Percentiles rank a stretch among this genome's conserved stretches.
Conservation (phyloP, 352 stramenopile species). For the Globisporangium cylindrosporum region DNA sequence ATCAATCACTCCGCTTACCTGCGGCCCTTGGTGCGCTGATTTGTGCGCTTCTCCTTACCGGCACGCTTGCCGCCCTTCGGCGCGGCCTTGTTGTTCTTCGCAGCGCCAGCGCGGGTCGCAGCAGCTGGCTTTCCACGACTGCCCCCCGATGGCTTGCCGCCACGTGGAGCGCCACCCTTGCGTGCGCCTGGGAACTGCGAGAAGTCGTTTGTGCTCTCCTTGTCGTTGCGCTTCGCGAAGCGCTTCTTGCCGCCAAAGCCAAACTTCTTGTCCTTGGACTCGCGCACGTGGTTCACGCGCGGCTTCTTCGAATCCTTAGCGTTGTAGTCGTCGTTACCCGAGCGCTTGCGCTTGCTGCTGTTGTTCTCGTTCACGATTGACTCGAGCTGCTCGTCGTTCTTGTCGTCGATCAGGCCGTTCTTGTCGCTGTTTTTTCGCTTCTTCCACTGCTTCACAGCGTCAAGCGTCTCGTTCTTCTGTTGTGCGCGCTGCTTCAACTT, state of each 20-base stretch:
- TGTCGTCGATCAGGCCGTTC: constrained; percentile 46
- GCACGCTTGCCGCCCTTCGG: constrained; percentile 53
- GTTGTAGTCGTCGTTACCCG: constrained; percentile 19
- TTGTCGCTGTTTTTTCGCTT: constrained; percentile 82
- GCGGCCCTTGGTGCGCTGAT: constrained; percentile 47
- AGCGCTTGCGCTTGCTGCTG: constrained; percentile 48
- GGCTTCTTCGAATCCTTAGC: constrained; percentile 54
- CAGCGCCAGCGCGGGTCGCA: constrained; percentile 14
- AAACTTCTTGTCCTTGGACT: constrained; percentile 81
- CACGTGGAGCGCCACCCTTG: constrained; percentile 17
- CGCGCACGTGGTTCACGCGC: constrained; percentile 62
- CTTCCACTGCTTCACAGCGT: constrained; percentile 88
- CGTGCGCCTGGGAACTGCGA: constrained; percentile 56
- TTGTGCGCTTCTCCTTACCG: constrained; percentile 52
- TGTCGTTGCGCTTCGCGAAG: constrained; percentile 75
- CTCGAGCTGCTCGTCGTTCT: constrained; percentile 64
- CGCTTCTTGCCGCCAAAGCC: constrained; percentile 82
- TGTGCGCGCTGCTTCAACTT: constrained; percentile 80
- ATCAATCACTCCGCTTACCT: constrained; percentile 24
- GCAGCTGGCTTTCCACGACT: constrained; percentile 35
- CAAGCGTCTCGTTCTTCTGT: constrained; percentile 88
- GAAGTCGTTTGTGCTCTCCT: constrained; percentile 80
- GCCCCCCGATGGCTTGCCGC: constrained; percentile 27
- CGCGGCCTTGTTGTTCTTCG: constrained; percentile 20
- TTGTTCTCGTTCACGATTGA: constrained; percentile 63